Percentiles rank a stretch among this genome's conserved stretches.
phyloP scores from a whole-genome alignment of 257 asterid genomes.

The Penstemon eatonii region DNA sequence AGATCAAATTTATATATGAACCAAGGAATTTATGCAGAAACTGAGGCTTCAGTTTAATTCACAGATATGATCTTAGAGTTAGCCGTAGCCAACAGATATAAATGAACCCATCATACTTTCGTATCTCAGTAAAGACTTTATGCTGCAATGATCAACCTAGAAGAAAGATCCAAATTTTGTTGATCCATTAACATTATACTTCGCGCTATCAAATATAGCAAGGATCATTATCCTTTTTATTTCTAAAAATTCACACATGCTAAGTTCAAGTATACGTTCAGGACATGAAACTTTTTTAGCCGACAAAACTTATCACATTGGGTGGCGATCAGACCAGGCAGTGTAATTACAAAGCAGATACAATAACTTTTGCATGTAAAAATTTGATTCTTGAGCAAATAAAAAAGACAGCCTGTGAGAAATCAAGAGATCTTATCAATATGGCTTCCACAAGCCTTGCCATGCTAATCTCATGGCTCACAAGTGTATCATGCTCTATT shows the following conservation, averaged over 20 bases:
- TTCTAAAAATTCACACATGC: not conserved
- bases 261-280: not conserved
- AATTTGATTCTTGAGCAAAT: not conserved
- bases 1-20: too few species aligned
- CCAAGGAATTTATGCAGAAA: too few species aligned
- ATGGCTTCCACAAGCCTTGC: too few species aligned
- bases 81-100: too few species aligned
- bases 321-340: not conserved
- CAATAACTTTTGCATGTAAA: not conserved
- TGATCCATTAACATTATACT: too few species aligned
- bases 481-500: not conserved
- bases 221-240: not conserved
- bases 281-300: not conserved
- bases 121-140: not conserved
- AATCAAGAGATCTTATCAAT: not conserved
- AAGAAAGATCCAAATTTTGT: too few species aligned
- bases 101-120: not conserved
- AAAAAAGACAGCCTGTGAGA: not conserved
- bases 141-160: not conserved
- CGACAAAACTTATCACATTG: not conserved
- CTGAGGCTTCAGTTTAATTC: not conserved
- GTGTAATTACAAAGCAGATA: not conserved
- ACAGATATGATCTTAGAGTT: not conserved
- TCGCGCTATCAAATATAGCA: not conserved
- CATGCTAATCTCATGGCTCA: not conserved